phyloP scores from a whole-genome alignment of 768 basidiomycete genomes.

The Pulveroboletus ravenelii region DNA sequence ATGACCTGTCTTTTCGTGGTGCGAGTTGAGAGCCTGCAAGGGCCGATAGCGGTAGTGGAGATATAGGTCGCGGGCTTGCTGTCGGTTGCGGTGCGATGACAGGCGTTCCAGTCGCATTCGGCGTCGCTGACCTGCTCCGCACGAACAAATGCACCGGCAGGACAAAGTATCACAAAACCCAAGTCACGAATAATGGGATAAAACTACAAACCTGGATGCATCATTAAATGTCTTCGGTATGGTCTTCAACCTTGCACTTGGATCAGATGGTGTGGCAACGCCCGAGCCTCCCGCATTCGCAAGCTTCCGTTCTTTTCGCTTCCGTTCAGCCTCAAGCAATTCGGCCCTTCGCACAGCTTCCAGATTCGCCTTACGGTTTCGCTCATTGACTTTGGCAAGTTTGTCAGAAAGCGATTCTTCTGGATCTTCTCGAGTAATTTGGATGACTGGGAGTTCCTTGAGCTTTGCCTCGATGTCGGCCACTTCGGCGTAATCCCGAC shows the following conservation, averaged over 20 bases:
- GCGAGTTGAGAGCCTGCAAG: constrained; percentile 23
- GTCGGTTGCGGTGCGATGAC: constrained; percentile 28
- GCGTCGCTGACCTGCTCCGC: constrained; percentile 35
- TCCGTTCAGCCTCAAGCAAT: constrained; percentile 60
- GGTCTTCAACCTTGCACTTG: constrained; percentile 65
- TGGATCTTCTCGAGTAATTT: constrained; percentile 18
- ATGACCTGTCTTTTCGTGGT: constrained; percentile 36
- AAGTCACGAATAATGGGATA: constrained; percentile 5
- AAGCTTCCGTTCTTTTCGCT: constrained; percentile 62
- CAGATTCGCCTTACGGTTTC: constrained; percentile 79
- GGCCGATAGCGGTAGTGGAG: constrained; percentile 31
- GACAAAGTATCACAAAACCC: constrained; percentile 20
- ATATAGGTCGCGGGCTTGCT: constrained; percentile 30
- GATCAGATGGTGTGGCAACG: constrained; percentile 45
- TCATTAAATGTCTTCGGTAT: constrained; percentile 53
- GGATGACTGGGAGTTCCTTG: constrained; percentile 39
- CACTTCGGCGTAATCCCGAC: constrained; percentile 65
- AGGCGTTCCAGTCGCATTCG: constrained; percentile 48
- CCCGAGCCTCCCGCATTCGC: constrained; percentile 37
- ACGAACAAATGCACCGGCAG: constrained; percentile 4
- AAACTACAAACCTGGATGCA: constrained; percentile 53
- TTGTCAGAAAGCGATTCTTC: constrained; percentile 38
- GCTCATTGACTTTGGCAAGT: constrained; percentile 81
- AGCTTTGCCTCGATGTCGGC: constrained; percentile 60
- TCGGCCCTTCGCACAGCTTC: constrained; percentile 80